A percentile compares a stretch with the other conserved stretches of the same genome.
Conservation (phyloP, 176 grass and related monocot genomes). For the Cenchrus purpureus region DNA sequence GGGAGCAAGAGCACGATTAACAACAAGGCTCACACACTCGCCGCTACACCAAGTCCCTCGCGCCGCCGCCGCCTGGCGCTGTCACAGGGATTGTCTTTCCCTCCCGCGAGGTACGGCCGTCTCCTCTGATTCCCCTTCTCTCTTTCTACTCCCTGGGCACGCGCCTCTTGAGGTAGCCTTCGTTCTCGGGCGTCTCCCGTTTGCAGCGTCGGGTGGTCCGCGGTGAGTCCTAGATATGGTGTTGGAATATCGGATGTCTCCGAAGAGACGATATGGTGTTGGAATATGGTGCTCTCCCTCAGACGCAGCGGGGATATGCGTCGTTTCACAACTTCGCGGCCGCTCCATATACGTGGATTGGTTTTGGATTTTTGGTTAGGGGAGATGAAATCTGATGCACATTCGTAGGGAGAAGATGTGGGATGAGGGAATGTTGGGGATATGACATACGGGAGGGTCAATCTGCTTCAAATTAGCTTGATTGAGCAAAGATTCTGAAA, state of each 20-base stretch:
- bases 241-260: too few species aligned
- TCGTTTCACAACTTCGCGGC: background rate
- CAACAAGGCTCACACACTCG: background rate
- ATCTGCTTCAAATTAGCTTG: background rate
- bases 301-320: background rate
- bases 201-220: background rate
- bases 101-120: slow-evolving; percentile 5
- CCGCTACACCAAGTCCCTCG: background rate
- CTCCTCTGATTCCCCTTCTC: background rate
- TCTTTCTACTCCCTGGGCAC: background rate
- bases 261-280: background rate
- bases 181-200: background rate
- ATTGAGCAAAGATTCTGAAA: background rate
- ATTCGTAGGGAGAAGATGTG: background rate
- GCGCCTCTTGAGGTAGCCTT: background rate
- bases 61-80: background rate
- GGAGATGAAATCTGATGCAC: background rate
- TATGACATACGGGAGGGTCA: background rate
- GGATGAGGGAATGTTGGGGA: background rate
- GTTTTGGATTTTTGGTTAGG: background rate
- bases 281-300: background rate
- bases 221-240: background rate
- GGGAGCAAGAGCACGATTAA: background rate
- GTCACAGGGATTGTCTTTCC: background rate
- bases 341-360: background rate